Evolutionary conservation across 768 basidiomycete species (phyloP).

Genomic region (Neoboletus brunneissimus): DNA sequence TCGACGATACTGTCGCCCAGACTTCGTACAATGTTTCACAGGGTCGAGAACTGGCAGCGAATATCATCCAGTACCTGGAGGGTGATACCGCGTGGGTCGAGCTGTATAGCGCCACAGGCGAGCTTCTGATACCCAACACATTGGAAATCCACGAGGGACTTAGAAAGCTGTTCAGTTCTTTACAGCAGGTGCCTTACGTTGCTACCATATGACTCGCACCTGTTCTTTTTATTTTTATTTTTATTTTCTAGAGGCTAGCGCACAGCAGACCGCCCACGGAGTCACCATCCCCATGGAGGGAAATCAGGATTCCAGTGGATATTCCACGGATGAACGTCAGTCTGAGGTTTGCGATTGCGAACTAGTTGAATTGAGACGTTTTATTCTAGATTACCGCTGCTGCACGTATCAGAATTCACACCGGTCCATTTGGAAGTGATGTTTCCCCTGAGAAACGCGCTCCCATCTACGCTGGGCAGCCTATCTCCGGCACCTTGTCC

Average conservation of each 20-base stretch:
- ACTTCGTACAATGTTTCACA: slow-evolving; percentile 33
- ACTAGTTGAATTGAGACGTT: slow-evolving; percentile 4
- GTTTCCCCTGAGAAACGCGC: slow-evolving; percentile 27
- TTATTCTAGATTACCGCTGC: slow-evolving; percentile 61
- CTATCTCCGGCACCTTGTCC: slow-evolving; percentile 63
- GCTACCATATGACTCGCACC: slow-evolving; percentile 23
- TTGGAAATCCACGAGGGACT: slow-evolving; percentile 32
- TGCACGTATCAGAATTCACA: slow-evolving; percentile 46
- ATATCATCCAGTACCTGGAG: slow-evolving; percentile 58
- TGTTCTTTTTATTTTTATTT: slow-evolving; percentile 23
- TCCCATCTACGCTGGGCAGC: slow-evolving; percentile 81
- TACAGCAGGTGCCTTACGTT: slow-evolving; percentile 33
- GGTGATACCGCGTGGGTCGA: slow-evolving; percentile 65
- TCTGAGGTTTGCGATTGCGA: slow-evolving; percentile 3
- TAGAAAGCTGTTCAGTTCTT: slow-evolving; percentile 19
- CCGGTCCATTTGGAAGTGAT: slow-evolving; percentile 42
- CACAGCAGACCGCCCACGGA: slow-evolving; percentile 40
- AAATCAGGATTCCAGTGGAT: slow-evolving; percentile 81
- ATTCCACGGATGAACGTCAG: slow-evolving; percentile 79
- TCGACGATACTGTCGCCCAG: slow-evolving; percentile 41
- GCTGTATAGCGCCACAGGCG: slow-evolving; percentile 66
- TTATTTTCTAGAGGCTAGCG: slow-evolving; percentile 34
- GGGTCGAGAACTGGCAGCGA: slow-evolving; percentile 45
- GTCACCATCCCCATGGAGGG: slow-evolving; percentile 53
- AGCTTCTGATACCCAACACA: slow-evolving; percentile 54